Evolutionary conservation across 345 rosid species (phyloP).

Genomic region (Conringia planisiliqua): DNA sequence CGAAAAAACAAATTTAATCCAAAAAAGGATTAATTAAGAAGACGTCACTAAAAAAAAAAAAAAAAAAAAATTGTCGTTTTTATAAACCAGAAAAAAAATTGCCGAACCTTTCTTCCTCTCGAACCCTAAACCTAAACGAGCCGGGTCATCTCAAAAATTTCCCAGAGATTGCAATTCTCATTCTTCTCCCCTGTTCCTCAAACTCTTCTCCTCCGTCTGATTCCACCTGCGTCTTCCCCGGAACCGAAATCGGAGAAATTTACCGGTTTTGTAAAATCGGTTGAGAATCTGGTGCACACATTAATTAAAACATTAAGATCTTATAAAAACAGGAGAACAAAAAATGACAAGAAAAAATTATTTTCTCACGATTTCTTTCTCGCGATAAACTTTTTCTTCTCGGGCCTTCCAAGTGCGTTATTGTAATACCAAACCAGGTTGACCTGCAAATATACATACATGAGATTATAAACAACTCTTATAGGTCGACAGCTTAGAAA

Average conservation of each 20-base stretch:
- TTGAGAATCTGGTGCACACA: neutral
- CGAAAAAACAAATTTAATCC: constrained; percentile 8
- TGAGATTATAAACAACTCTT: too few relatives aligned
- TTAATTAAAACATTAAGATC: too few relatives aligned
- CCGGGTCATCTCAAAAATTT: constrained; percentile 25
- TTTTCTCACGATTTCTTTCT: too few relatives aligned
- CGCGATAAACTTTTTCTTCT: too few relatives aligned
- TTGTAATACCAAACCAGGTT: too few relatives aligned
- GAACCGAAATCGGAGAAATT: constrained; percentile 29
- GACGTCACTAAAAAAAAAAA: neutral
- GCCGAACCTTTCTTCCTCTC: constrained; percentile 23
- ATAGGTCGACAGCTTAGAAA: too few relatives aligned
- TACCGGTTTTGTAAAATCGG: constrained; percentile 6
- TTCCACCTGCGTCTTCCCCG: constrained; percentile 14
- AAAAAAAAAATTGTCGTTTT: neutral
- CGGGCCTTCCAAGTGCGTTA: too few relatives aligned
- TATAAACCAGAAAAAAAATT: constrained; percentile 34
- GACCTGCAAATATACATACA: too few relatives aligned
- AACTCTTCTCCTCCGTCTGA: constrained; percentile 3
- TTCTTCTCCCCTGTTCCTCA: neutral
- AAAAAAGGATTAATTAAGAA: neutral
- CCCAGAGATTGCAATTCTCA: constrained; percentile 25
- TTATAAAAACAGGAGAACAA: too few relatives aligned
- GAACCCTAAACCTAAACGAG: constrained; percentile 38
- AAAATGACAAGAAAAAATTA: too few relatives aligned